Evolutionary conservation across 345 rosid species (phyloP).

Genomic region (Leavenworthia alabamica): DNA sequence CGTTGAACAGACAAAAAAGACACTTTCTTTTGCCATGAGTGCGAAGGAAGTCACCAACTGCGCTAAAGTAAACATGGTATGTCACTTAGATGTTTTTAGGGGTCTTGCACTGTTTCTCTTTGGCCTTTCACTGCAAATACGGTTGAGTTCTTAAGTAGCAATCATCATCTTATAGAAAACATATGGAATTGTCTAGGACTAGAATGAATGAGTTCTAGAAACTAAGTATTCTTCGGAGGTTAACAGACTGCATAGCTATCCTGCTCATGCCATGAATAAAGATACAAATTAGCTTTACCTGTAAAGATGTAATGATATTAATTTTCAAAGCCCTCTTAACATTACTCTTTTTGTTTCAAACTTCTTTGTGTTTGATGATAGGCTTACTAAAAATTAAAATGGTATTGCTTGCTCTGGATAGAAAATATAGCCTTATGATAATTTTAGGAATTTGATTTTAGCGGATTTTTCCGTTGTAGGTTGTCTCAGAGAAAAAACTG

Average conservation of each 20-base stretch:
- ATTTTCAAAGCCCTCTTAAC: background rate
- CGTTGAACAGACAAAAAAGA: slow-evolving; percentile 84
- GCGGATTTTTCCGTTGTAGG: slow-evolving; percentile 36
- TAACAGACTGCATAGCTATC: background rate
- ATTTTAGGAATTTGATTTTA: slow-evolving; percentile 4
- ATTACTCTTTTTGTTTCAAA: background rate
- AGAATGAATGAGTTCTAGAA: background rate
- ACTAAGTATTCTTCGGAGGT: background rate
- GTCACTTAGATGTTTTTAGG: slow-evolving; percentile 7
- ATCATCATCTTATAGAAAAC: background rate
- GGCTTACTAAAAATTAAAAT: background rate
- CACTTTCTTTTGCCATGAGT: slow-evolving; percentile 77
- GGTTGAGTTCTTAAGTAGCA: background rate
- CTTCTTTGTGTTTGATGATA: slow-evolving; percentile 2
- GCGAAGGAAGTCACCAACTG: slow-evolving; percentile 94
- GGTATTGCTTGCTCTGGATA: background rate
- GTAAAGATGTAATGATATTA: background rate
- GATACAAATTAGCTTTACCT: background rate
- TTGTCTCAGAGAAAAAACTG: slow-evolving; percentile 62
- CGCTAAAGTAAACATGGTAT: slow-evolving; percentile 89
- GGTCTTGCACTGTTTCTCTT: background rate
- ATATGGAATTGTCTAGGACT: background rate
- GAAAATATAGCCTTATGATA: slow-evolving; percentile 2
- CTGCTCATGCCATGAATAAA: background rate
- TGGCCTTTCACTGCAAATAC: background rate